These are phyloP conservation scores for Stachybotrys chartarum DNA, from an alignment of 2,329 filamentous ascomycete genomes.

Conservation along the genomic window DNA sequence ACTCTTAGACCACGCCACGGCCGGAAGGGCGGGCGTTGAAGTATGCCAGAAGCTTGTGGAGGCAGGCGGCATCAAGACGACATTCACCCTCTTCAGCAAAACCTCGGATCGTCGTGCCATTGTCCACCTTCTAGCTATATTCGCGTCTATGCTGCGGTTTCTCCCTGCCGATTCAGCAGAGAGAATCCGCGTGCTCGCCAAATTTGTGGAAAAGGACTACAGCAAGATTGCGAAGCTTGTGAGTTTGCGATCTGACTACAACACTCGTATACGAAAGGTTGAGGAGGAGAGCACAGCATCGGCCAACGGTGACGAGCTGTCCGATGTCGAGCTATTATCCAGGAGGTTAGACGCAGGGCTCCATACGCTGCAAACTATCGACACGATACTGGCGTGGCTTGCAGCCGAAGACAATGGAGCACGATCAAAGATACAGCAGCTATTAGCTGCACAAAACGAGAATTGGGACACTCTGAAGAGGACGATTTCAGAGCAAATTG, in stretches of 20 bases:
- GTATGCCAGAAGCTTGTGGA: slow-evolving; percentile 75
- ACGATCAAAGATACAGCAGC: slow-evolving; percentile 51
- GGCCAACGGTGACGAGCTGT: slow-evolving; percentile 7
- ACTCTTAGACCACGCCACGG: slow-evolving; percentile 75
- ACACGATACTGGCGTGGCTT: slow-evolving; percentile 84
- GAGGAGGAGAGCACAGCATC: slow-evolving; percentile 39
- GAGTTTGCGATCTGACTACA: slow-evolving; percentile 64
- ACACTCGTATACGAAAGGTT: slow-evolving; percentile 48
- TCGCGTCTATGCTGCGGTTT: slow-evolving; percentile 72
- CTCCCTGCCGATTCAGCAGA: slow-evolving; percentile 71
- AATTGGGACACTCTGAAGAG: slow-evolving; percentile 52
- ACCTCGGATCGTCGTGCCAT: slow-evolving; percentile 60
- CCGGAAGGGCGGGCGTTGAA: slow-evolving; percentile 35
- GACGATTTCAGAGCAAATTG: slow-evolving; percentile 58
- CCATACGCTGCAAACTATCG: slow-evolving; percentile 74
- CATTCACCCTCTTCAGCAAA: slow-evolving; percentile 87
- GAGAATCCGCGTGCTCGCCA: slow-evolving; percentile 79
- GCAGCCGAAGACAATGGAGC: slow-evolving; percentile 81
- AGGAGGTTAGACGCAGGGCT: slow-evolving; percentile 76
- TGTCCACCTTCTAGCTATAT: slow-evolving; percentile 80
- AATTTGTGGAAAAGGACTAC: slow-evolving; percentile 93
- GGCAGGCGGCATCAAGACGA: slow-evolving; percentile 72
- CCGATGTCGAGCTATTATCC: slow-evolving; percentile 64
- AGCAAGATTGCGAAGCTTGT: slow-evolving; percentile 73
- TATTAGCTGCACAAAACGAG: slow-evolving; percentile 64